Conservation (phyloP, 2,329 filamentous ascomycete genomes). For the Pleoardoris graminearum region DNA sequence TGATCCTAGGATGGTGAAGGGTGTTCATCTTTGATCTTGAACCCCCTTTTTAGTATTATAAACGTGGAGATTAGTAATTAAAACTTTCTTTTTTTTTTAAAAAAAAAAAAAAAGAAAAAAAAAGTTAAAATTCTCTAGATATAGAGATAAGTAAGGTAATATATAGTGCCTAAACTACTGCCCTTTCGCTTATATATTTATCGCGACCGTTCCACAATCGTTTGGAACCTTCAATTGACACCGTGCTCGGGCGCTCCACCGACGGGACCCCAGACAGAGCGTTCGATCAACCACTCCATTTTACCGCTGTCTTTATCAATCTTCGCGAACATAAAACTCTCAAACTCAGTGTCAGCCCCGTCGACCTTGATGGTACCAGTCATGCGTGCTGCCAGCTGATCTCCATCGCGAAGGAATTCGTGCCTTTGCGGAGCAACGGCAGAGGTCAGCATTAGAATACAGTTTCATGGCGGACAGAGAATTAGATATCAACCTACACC, state of each 20-base stretch:
- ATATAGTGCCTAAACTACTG: too few species aligned
- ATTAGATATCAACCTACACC: slow-evolving; percentile 22
- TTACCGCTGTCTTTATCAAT: slow-evolving; percentile 31
- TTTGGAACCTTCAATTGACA: neutral
- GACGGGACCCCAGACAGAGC: slow-evolving; percentile 28
- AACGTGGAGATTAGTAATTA: too few species aligned
- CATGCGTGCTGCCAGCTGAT: slow-evolving; percentile 36
- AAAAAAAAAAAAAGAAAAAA: too few species aligned
- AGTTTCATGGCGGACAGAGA: neutral
- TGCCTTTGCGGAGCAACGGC: slow-evolving; percentile 11
- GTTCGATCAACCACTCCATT: slow-evolving; percentile 34
- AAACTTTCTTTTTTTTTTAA: too few species aligned
- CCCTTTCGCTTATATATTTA: too few species aligned
- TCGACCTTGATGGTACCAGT: slow-evolving; percentile 35
- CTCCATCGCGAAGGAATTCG: slow-evolving; percentile 37
- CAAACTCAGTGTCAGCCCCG: slow-evolving; percentile 25
- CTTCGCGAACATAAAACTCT: slow-evolving; percentile 39
- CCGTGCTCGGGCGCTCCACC: neutral
- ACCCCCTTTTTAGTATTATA: too few species aligned
- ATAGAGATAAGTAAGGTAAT: too few species aligned
- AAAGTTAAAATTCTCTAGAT: too few species aligned
- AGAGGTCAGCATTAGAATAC: neutral
- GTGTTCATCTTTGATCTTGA: too few species aligned
- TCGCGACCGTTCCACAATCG: too few species aligned
- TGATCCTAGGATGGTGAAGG: too few species aligned